A percentile compares a stretch with the other conserved stretches of the same genome.
Evolutionary conservation across 2,329 filamentous ascomycete genomes (phyloP).

Genomic region (Aspergillus udagawae): DNA sequence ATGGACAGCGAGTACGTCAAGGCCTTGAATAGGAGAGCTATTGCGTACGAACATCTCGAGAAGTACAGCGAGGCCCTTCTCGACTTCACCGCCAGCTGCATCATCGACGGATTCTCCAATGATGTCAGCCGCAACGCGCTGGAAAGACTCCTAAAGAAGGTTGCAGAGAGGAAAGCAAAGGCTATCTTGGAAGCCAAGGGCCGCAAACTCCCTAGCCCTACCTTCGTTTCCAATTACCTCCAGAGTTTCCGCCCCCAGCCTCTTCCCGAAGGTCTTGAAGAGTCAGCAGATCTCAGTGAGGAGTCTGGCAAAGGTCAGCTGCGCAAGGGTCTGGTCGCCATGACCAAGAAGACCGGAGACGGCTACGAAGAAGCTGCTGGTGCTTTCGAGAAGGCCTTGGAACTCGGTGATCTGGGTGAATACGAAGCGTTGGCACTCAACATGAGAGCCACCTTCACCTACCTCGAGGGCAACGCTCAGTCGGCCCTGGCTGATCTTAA

Average conservation of each 20-base stretch:
- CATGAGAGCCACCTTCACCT: slow-evolving; percentile 93
- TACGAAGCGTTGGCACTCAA: slow-evolving; percentile 92
- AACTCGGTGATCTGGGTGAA: slow-evolving; percentile 73
- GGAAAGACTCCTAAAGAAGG: slow-evolving; percentile 91
- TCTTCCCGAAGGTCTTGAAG: slow-evolving; percentile 76
- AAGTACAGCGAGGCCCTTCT: slow-evolving; percentile 91
- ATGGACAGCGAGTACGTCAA: slow-evolving; percentile 97
- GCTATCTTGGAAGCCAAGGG: slow-evolving; percentile 75
- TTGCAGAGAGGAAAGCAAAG: slow-evolving; percentile 90
- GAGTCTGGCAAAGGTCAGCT: slow-evolving; percentile 80
- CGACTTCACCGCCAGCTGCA: slow-evolving; percentile 98
- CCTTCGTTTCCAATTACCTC: slow-evolving; percentile 97
- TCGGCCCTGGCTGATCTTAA: slow-evolving; percentile 80
- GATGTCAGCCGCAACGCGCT: slow-evolving; percentile 83
- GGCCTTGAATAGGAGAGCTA: slow-evolving; percentile 91
- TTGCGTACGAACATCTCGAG: slow-evolving; percentile 90
- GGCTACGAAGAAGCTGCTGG: slow-evolving; percentile 84
- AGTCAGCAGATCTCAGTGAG: slow-evolving; percentile 70
- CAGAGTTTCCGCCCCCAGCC: slow-evolving; percentile 91
- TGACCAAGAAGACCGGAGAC: slow-evolving; percentile 82
- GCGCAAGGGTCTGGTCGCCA: slow-evolving; percentile 73
- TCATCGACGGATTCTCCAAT: slow-evolving; percentile 96
- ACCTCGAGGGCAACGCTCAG: slow-evolving; percentile 81
- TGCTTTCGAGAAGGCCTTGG: slow-evolving; percentile 83
- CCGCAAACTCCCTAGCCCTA: slow-evolving; percentile 88